phyloP scores from a whole-genome alignment of 129 eudicot species.

The Kitagawia praeruptora region DNA sequence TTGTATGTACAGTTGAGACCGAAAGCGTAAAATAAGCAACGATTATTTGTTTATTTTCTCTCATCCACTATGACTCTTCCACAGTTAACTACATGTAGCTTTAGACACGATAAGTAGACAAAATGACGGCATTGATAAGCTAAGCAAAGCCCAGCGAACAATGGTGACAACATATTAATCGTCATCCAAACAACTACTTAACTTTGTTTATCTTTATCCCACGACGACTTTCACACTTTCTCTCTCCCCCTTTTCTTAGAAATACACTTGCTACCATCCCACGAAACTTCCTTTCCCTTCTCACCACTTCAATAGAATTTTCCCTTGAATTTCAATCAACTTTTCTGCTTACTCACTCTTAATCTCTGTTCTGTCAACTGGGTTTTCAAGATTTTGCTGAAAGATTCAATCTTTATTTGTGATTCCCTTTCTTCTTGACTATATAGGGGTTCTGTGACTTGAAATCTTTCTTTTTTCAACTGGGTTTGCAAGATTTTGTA shows the following conservation, averaged over 20 bases:
- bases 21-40: no score
- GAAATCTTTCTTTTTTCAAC: neutral
- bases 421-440: neutral
- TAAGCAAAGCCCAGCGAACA: conserved; percentile 29
- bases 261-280: conserved; percentile 3
- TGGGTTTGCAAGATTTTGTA: neutral
- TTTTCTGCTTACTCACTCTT: neutral
- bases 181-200: conserved; percentile 23
- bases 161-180: conserved; percentile 26
- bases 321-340: conserved; percentile 3
- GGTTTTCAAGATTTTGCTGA: neutral
- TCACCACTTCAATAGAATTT: conserved; percentile 7
- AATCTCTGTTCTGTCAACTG: neutral
- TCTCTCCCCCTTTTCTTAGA: conserved; percentile 3
- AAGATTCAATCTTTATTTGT: neutral
- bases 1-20: no score
- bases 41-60: no score
- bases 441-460: neutral
- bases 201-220: no score
- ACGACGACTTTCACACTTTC: neutral
- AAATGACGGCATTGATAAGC: conserved; percentile 30
- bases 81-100: no score
- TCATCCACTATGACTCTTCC: no score
- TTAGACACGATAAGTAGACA: no score
- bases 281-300: conserved; percentile 22